phyloP scores from a whole-genome alignment of 2,329 filamentous ascomycete species.

The Xylaria sp. region DNA sequence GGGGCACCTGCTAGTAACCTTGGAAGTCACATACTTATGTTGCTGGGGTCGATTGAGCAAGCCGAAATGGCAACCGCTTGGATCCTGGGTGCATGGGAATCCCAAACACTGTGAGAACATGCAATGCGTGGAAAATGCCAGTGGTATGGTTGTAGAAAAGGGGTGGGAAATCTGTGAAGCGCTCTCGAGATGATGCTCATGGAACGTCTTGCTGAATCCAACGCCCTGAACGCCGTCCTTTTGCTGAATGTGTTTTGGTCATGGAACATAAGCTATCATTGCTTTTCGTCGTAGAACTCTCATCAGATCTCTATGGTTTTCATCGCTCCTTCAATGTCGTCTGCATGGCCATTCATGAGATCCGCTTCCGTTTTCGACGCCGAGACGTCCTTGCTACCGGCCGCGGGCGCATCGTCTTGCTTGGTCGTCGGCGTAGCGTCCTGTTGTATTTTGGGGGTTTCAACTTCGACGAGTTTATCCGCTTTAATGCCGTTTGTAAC shows the following conservation, averaged over 20 bases:
- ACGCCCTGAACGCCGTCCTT: constrained; percentile 44
- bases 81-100: constrained; percentile 29
- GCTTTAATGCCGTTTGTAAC: constrained; percentile 54
- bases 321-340: constrained; percentile 62
- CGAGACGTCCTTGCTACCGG: constrained; percentile 52
- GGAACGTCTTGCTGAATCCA: constrained; percentile 34
- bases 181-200: constrained; percentile 35
- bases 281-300: constrained; percentile 41
- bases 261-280: constrained; percentile 44
- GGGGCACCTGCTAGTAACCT: constrained; percentile 1
- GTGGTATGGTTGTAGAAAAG: constrained; percentile 4
- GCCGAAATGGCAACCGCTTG: constrained; percentile 24
- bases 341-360: constrained; percentile 55
- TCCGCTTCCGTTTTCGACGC: constrained; percentile 44
- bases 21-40: constrained; percentile 1
- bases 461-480: constrained; percentile 65
- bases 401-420: constrained; percentile 40
- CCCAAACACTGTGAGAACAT: constrained; percentile 23
- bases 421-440: constrained; percentile 52
- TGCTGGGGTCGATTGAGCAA: constrained; percentile 8
- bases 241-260: constrained; percentile 45
- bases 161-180: constrained; percentile 24
- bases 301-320: constrained; percentile 70
- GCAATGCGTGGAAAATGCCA: constrained; percentile 25
- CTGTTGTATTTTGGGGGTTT: constrained; percentile 61